These are phyloP conservation scores for Ceratonia siliqua DNA, from an alignment of 306 rosid genomes.

Conservation along the genomic window DNA sequence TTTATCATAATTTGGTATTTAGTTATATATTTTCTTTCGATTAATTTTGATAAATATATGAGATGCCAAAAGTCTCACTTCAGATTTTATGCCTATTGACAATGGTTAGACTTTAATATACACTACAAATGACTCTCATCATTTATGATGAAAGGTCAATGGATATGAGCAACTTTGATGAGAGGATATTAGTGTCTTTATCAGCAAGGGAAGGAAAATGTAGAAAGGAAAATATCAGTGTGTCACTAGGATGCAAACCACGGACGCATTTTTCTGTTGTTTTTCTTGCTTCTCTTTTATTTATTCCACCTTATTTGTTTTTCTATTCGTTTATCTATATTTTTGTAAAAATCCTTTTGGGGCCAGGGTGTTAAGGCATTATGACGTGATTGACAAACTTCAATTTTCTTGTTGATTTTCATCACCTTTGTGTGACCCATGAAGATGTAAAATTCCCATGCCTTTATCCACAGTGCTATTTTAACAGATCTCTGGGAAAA, in stretches of 20 bases:
- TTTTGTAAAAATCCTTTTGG: too few species aligned
- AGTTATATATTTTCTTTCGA: neutral
- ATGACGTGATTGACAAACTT: too few species aligned
- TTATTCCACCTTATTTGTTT: too few species aligned
- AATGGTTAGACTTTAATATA: neutral
- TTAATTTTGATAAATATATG: neutral
- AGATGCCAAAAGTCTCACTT: neutral
- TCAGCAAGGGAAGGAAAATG: neutral
- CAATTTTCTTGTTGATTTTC: too few species aligned
- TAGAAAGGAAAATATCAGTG: neutral
- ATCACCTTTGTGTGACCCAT: too few species aligned
- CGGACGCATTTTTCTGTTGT: neutral
- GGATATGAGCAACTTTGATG: neutral
- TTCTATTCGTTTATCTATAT: too few species aligned
- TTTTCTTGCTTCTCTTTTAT: too few species aligned
- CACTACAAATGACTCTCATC: neutral
- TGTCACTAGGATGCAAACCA: neutral
- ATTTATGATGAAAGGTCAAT: too few species aligned
- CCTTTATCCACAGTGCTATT: too few species aligned
- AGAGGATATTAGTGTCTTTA: neutral
- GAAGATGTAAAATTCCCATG: too few species aligned
- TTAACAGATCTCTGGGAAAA: too few species aligned
- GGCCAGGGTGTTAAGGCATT: too few species aligned
- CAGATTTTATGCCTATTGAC: neutral
- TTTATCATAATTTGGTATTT: neutral